These are phyloP conservation scores for Syzygium aqueum DNA, from an alignment of 345 rosid genomes.

Conservation along the genomic window DNA sequence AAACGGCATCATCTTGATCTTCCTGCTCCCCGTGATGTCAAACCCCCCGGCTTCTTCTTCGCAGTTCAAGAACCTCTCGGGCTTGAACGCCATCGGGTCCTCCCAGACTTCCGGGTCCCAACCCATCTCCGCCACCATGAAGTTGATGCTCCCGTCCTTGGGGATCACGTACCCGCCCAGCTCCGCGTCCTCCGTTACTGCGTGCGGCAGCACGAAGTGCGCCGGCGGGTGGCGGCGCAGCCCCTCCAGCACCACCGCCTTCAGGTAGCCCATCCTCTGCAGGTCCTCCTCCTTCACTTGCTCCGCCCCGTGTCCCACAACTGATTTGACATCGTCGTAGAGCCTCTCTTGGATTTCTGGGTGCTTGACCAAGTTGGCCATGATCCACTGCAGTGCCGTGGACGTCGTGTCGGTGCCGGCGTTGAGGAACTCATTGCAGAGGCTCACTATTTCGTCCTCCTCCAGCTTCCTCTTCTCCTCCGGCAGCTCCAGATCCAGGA, in stretches of 20 bases:
- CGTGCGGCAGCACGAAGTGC: conserved; percentile 1
- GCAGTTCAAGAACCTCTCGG: conserved; percentile 1
- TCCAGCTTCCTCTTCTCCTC: not conserved
- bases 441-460: not conserved
- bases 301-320: not conserved
- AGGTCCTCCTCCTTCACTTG: not conserved
- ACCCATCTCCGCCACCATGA: conserved; percentile 8
- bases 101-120: conserved; percentile 4
- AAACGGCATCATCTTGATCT: conserved; percentile 10
- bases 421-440: not conserved
- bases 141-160: conserved; percentile 4
- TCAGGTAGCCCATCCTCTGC: not conserved
- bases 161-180: conserved; percentile 3
- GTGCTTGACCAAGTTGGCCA: not conserved
- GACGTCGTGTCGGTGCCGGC: not conserved
- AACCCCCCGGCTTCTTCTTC: not conserved
- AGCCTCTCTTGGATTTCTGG: not conserved
- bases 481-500: not conserved
- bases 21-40: not conserved
- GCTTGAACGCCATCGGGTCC: conserved; percentile 6
- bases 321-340: not conserved
- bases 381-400: conserved; percentile 1
- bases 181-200: conserved; percentile 1
- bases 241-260: conserved; percentile 3
- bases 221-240: conserved; percentile 1